A percentile compares a stretch with the other conserved stretches of the same genome.
Evolutionary conservation across 164 flowering plant genomes (phyloP).

Genomic region (Platanus orientalis): DNA sequence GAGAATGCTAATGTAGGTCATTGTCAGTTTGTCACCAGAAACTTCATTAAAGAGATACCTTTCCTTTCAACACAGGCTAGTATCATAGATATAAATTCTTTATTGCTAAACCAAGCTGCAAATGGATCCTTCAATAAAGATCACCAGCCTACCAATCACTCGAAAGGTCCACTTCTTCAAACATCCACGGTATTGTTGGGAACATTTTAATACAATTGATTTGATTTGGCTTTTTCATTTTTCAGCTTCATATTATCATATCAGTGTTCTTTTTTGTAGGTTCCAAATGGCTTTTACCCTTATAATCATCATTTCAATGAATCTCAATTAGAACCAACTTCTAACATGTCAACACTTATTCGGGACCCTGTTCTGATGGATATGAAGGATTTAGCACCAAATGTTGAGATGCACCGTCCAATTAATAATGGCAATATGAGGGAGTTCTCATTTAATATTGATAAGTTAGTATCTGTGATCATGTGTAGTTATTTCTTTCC

Average conservation of each 20-base stretch:
- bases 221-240: neutral
- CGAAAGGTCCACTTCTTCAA: slow-evolving; percentile 19
- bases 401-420: slow-evolving; percentile 13
- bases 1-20: neutral
- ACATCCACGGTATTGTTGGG: slow-evolving; percentile 26
- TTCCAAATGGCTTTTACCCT: slow-evolving; percentile 16
- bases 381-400: slow-evolving; percentile 5
- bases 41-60: neutral
- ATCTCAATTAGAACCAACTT: slow-evolving; percentile 17
- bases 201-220: neutral
- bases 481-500: neutral
- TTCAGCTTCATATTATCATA: neutral
- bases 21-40: neutral
- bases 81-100: slow-evolving; percentile 28
- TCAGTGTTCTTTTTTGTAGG: slow-evolving; percentile 20
- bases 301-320: slow-evolving; percentile 17
- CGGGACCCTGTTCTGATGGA: slow-evolving; percentile 16
- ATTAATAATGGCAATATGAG: neutral
- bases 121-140: slow-evolving; percentile 16
- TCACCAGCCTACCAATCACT: slow-evolving; percentile 2
- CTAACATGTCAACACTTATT: slow-evolving; percentile 21
- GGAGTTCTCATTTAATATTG: neutral
- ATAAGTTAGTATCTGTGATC: neutral
- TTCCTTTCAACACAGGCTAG: slow-evolving; percentile 34
- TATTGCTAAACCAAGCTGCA: slow-evolving; percentile 17